These are phyloP conservation scores for Aspergillus egyptiacus DNA, from an alignment of 495 filamentous ascomycete species.

Conservation along the genomic window DNA sequence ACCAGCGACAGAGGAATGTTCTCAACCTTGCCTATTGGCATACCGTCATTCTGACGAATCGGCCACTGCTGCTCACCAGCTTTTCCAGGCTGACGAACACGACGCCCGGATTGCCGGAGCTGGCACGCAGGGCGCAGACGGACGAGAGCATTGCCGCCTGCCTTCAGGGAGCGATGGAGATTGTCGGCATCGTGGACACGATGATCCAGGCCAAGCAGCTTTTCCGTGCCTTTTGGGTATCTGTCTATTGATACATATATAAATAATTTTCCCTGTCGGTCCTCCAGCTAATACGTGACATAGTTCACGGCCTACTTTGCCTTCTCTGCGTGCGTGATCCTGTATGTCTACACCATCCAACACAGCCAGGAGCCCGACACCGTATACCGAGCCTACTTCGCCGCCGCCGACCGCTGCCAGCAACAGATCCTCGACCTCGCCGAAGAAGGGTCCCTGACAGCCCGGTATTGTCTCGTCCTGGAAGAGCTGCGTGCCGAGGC, in stretches of 20 bases:
- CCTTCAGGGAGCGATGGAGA: too few relatives aligned
- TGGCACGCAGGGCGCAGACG: too few relatives aligned
- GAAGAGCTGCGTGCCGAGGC: background rate
- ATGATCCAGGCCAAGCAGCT: too few relatives aligned
- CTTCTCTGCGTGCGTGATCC: background rate
- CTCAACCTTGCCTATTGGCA: constrained; percentile 1
- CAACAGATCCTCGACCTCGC: background rate
- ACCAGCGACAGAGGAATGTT: constrained; percentile 1
- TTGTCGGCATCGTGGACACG: too few relatives aligned
- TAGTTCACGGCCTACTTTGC: constrained; percentile 5
- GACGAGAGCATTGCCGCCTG: too few relatives aligned
- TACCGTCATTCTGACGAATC: background rate
- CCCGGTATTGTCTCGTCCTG: constrained; percentile 2
- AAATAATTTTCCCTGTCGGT: background rate
- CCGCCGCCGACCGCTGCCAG: constrained; percentile 8
- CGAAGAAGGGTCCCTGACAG: background rate
- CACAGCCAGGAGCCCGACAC: background rate
- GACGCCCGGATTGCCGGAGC: background rate
- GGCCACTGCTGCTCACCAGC: background rate
- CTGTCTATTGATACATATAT: too few relatives aligned
- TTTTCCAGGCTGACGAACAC: background rate
- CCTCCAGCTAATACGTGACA: background rate
- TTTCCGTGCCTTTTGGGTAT: too few relatives aligned
- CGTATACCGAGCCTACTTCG: background rate
- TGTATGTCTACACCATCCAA: constrained; percentile 5